Evolutionary conservation across 352 stramenopile species (phyloP).

Genomic region (Phytophthora chlamydospora): DNA sequence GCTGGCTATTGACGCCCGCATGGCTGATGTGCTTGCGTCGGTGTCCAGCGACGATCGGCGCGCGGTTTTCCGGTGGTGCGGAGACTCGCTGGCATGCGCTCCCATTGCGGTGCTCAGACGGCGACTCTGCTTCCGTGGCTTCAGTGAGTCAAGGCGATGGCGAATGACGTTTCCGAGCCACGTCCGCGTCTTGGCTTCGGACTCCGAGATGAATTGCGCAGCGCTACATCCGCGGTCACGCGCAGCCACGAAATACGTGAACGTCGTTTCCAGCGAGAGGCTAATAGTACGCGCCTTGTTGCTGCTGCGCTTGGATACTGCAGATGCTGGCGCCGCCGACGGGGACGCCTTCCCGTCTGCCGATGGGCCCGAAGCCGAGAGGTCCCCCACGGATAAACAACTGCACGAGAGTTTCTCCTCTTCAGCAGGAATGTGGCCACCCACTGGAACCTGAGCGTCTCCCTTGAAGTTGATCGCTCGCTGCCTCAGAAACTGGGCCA

Average conservation of each 20-base stretch:
- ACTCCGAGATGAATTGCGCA: conserved; percentile 67
- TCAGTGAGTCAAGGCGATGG: conserved; percentile 68
- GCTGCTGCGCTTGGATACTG: conserved; percentile 48
- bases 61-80: conserved; percentile 49
- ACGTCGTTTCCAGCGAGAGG: conserved; percentile 69
- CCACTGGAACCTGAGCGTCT: conserved; percentile 47
- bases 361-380: conserved; percentile 35
- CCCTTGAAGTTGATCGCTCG: conserved; percentile 82
- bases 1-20: conserved; percentile 63
- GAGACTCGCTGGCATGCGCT: conserved; percentile 37
- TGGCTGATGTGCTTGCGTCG: conserved; percentile 44
- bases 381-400: conserved; percentile 68
- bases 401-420: conserved; percentile 70
- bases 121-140: conserved; percentile 61
- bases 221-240: conserved; percentile 60
- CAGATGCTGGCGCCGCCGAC: conserved; percentile 32
- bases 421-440: conserved; percentile 51
- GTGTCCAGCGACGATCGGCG: conserved; percentile 49
- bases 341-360: conserved; percentile 26
- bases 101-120: conserved; percentile 49
- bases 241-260: conserved; percentile 72
- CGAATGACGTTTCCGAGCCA: conserved; percentile 72
- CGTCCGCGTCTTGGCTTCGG: conserved; percentile 58
- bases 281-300: conserved; percentile 84
- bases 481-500: conserved; percentile 67